Evolutionary conservation across 139 green algal species (phyloP).

Genomic region (Pleodorina starrii): DNA sequence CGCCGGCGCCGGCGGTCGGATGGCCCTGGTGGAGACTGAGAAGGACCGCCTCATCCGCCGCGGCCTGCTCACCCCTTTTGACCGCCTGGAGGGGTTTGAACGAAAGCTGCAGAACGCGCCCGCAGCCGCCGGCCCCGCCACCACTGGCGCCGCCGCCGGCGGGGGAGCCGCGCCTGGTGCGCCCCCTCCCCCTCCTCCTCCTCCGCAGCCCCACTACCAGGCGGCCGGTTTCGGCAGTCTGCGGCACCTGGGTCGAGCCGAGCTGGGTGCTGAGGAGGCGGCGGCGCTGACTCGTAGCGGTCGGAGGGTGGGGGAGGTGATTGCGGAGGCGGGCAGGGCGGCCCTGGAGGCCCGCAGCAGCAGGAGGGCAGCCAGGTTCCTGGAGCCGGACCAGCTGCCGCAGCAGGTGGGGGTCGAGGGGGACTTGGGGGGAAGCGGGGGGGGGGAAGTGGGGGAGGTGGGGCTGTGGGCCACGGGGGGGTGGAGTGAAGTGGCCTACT

Average conservation of each 20-base stretch:
- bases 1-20: neutral
- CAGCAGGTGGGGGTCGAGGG: constrained; percentile 38
- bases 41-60: constrained; percentile 87
- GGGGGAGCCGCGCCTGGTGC: neutral
- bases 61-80: constrained; percentile 92
- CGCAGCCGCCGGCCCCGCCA: neutral
- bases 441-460: neutral
- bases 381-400: constrained; percentile 74
- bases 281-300: constrained; percentile 26
- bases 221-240: neutral
- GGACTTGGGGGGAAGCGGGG: neutral
- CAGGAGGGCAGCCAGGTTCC: constrained; percentile 51
- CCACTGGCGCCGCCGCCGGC: neutral
- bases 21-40: constrained; percentile 85
- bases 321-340: constrained; percentile 58
- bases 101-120: constrained; percentile 57
- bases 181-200: neutral
- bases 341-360: constrained; percentile 46
- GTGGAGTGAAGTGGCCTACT: neutral
- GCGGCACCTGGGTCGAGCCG: constrained; percentile 27
- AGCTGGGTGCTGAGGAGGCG: constrained; percentile 10
- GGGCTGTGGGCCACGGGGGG: neutral
- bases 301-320: constrained; percentile 53
- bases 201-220: constrained; percentile 7
- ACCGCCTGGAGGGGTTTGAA: constrained; percentile 86